Conservation (phyloP, 2,329 filamentous ascomycete species). For the Arthrobotrys sphaeroides region DNA sequence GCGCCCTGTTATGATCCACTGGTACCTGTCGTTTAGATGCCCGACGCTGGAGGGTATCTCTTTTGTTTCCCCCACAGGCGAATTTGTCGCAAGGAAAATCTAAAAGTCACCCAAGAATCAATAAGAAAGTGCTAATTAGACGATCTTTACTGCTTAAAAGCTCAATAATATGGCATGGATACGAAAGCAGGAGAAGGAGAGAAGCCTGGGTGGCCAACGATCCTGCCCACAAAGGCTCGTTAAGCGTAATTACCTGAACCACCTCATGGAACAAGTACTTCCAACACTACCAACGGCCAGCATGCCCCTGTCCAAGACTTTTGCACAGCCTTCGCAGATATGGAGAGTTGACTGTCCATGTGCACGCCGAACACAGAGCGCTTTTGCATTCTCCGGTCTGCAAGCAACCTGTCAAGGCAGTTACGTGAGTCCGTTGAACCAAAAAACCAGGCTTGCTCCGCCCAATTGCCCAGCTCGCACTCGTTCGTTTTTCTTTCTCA, state of each 20-base stretch:
- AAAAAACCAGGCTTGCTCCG: too few relatives aligned
- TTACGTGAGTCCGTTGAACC: slow-evolving; percentile 6
- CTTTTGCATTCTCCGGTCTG: slow-evolving; percentile 1
- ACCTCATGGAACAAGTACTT: slow-evolving; percentile 17
- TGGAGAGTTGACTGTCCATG: slow-evolving; percentile 13
- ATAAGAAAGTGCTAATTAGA: slow-evolving; percentile 5
- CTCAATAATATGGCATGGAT: slow-evolving; percentile 13
- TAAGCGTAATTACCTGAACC: slow-evolving; percentile 45
- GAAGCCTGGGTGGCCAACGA: slow-evolving; percentile 34
- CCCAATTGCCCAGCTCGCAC: slow-evolving; percentile 15
- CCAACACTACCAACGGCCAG: slow-evolving; percentile 35
- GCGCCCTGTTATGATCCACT: slow-evolving; percentile 21
- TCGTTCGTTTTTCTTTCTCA: slow-evolving; percentile 20
- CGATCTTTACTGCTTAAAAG: slow-evolving; percentile 5
- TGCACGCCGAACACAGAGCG: not conserved
- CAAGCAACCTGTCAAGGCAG: slow-evolving; percentile 46
- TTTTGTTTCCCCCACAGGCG: slow-evolving; percentile 8
- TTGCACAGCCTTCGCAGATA: slow-evolving; percentile 47
- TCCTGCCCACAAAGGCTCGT: slow-evolving; percentile 43
- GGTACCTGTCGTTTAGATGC: slow-evolving; percentile 1
- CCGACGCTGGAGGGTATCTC: not conserved
- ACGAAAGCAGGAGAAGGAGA: slow-evolving; percentile 22
- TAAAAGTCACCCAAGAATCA: not conserved
- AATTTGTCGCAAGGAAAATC: not conserved
- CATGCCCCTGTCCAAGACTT: slow-evolving; percentile 44